These are phyloP conservation scores for Saccharomycopsis selenospora DNA, from an alignment of 805 yeast genomes.

Conservation along the genomic window DNA sequence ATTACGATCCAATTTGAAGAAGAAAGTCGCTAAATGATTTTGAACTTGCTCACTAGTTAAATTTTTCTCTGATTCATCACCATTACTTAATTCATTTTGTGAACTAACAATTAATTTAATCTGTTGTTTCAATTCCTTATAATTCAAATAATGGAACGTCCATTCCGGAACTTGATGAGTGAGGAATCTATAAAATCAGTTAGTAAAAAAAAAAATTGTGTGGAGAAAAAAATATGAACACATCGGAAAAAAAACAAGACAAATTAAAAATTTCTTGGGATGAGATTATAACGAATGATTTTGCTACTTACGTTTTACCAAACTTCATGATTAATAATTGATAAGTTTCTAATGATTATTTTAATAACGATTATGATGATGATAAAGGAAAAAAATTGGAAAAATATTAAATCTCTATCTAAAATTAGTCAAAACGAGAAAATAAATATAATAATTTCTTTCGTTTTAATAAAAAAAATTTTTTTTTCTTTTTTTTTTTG, in stretches of 20 bases:
- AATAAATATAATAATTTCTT: no score
- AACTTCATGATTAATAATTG: constrained; percentile 57
- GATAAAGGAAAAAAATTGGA: no score
- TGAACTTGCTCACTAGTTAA: constrained; percentile 38
- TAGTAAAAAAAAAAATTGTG: neutral
- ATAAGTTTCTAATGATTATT: neutral
- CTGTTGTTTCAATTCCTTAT: constrained; percentile 73
- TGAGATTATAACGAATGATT: neutral
- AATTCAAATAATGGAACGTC: constrained; percentile 75
- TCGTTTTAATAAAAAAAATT: no score
- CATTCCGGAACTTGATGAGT: constrained; percentile 94
- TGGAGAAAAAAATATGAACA: neutral
- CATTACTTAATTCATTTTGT: constrained; percentile 30
- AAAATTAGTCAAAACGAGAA: no score
- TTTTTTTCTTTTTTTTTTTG: no score
- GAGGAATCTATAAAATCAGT: constrained; percentile 33
- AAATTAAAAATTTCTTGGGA: no score
- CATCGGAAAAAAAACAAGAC: constrained; percentile 16
- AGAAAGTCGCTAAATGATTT: constrained; percentile 54
- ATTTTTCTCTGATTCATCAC: constrained; percentile 20
- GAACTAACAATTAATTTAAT: constrained; percentile 55
- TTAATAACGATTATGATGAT: neutral
- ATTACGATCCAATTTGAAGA: constrained; percentile 70
- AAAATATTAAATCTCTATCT: no score
- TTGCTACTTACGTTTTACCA: constrained; percentile 50